Percentiles rank a stretch among this genome's conserved stretches.
Conservation (phyloP, 441 rosid species). For the Jatropha multifida region DNA sequence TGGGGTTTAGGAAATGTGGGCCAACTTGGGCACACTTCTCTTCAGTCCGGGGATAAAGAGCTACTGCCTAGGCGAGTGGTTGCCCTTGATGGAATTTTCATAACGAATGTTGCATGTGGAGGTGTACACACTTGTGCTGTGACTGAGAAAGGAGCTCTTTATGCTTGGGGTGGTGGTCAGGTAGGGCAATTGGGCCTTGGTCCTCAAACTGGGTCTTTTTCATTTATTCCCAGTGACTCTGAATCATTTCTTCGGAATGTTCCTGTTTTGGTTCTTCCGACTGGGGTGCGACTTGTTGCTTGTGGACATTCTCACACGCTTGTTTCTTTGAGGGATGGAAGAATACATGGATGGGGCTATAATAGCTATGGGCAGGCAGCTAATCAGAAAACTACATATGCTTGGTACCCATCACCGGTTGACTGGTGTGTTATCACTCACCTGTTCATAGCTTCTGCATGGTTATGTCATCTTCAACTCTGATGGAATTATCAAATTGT, state of each 20-base stretch:
- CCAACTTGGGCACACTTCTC: slow-evolving; percentile 95
- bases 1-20: slow-evolving; percentile 97
- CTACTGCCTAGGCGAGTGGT: slow-evolving; percentile 82
- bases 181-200: slow-evolving; percentile 93
- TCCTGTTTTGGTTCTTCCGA: slow-evolving; percentile 70
- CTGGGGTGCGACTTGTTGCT: slow-evolving; percentile 74
- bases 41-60: slow-evolving; percentile 87
- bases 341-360: slow-evolving; percentile 94
- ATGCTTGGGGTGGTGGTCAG: slow-evolving; percentile 97
- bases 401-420: slow-evolving; percentile 97
- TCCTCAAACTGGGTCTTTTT: slow-evolving; percentile 69
- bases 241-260: slow-evolving; percentile 63
- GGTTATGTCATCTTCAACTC: slow-evolving; percentile 1
- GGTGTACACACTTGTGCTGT: slow-evolving; percentile 90
- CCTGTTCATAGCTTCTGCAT: slow-evolving; percentile 19
- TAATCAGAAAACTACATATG: slow-evolving; percentile 77
- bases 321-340: slow-evolving; percentile 65
- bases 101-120: slow-evolving; percentile 84
- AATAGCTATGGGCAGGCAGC: slow-evolving; percentile 98
- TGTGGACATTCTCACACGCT: slow-evolving; percentile 97
- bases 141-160: slow-evolving; percentile 75
- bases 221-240: slow-evolving; percentile 58
- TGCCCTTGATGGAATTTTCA: slow-evolving; percentile 70
- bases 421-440: slow-evolving; percentile 63
- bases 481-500: slow-evolving; percentile 26